These are phyloP conservation scores for Cystobasidium tubakii DNA, from an alignment of 768 basidiomycete species.

Conservation along the genomic window DNA sequence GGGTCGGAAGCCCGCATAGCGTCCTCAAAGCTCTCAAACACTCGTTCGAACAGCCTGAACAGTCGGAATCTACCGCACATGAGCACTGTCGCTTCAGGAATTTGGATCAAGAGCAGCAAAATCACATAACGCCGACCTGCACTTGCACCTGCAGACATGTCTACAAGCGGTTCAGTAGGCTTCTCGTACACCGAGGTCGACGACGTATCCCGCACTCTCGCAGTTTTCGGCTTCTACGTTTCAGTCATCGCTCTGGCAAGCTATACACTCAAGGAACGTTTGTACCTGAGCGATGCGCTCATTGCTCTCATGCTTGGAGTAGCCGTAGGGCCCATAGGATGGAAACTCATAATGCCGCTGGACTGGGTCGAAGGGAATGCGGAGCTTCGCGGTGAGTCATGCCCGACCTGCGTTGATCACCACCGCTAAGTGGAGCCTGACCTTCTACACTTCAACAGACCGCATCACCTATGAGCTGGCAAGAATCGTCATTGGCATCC, in stretches of 20 bases:
- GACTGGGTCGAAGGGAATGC: slow-evolving; percentile 47
- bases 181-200: slow-evolving; percentile 6
- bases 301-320: slow-evolving; percentile 40
- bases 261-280: slow-evolving; percentile 50
- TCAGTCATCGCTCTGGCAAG: slow-evolving; percentile 47
- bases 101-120: background rate
- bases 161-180: background rate
- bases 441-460: background rate
- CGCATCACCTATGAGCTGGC: slow-evolving; percentile 46
- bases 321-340: slow-evolving; percentile 30
- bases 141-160: background rate
- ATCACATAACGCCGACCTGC: background rate
- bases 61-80: background rate
- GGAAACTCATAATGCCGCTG: slow-evolving; percentile 49
- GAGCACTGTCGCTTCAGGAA: background rate
- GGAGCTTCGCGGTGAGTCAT: slow-evolving; percentile 25
- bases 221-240: slow-evolving; percentile 41
- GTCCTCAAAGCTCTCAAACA: no score
- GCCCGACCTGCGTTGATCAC: background rate
- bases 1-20: no score
- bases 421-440: no score
- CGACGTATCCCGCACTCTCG: slow-evolving; percentile 10
- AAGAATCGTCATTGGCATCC: slow-evolving; percentile 51
- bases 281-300: slow-evolving; percentile 48
- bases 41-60: no score